Conservation (phyloP, 2,329 filamentous ascomycete genomes). For the Zasmidium angulare region DNA sequence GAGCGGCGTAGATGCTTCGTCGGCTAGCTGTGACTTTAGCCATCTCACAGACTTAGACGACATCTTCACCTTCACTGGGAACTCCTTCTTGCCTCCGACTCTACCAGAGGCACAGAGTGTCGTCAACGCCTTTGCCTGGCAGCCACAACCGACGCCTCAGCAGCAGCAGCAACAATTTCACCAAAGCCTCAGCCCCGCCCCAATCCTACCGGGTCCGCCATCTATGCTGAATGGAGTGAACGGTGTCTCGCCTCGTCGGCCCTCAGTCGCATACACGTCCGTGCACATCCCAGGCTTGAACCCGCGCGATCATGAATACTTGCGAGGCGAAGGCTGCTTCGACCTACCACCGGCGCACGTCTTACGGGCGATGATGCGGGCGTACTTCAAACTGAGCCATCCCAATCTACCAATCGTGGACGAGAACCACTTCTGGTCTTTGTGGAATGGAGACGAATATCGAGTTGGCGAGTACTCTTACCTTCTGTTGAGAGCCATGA, state of each 20-base stretch:
- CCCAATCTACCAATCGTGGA: constrained; percentile 15
- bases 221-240: constrained; percentile 7
- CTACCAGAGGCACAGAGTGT: constrained; percentile 12
- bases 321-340: constrained; percentile 17
- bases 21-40: constrained; percentile 22
- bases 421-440: constrained; percentile 16
- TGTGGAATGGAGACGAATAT: constrained; percentile 16
- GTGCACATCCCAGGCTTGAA: constrained; percentile 23
- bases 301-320: constrained; percentile 19
- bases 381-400: constrained; percentile 16
- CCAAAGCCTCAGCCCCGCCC: constrained; percentile 10
- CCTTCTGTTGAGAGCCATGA: constrained; percentile 15
- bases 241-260: constrained; percentile 10
- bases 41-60: constrained; percentile 24
- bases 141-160: too few relatives aligned
- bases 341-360: constrained; percentile 14
- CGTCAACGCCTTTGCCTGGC: constrained; percentile 14
- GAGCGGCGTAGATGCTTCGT: constrained; percentile 18
- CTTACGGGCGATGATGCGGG: constrained; percentile 13
- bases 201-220: constrained; percentile 12
- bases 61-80: constrained; percentile 24
- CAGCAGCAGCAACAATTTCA: constrained; percentile 4
- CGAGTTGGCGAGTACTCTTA: constrained; percentile 12
- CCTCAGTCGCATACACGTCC: constrained; percentile 7
- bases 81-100: constrained; percentile 18